Conservation (phyloP, 164 flowering plant species). For the Tinospora cordifolia region DNA sequence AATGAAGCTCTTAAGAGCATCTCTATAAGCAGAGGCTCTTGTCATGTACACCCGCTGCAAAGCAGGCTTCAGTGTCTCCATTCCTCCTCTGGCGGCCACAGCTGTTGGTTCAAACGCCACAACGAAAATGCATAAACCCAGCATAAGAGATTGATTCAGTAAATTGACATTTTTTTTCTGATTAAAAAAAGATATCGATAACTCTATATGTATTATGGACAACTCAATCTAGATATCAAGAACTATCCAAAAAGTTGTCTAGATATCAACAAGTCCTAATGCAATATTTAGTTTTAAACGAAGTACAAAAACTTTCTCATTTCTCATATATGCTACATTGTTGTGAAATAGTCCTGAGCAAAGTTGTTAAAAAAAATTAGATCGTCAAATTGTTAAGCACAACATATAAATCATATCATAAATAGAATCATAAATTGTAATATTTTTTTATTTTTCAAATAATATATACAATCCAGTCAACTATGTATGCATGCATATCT, state of each 20-base stretch:
- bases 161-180: neutral
- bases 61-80: slow-evolving; percentile 86
- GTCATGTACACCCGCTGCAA: slow-evolving; percentile 87
- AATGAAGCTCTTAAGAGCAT: slow-evolving; percentile 77
- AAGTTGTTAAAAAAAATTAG: no score
- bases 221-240: no score
- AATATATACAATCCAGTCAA: no score
- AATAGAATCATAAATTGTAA: no score
- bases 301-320: neutral
- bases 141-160: neutral
- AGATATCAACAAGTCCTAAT: neutral
- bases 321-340: neutral
- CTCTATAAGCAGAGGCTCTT: slow-evolving; percentile 77
- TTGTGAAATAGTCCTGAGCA: neutral
- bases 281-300: neutral
- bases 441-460: no score
- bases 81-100: slow-evolving; percentile 94
- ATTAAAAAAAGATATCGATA: no score
- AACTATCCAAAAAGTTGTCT: neutral
- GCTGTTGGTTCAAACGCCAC: slow-evolving; percentile 32
- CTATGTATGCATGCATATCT: no score
- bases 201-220: no score
- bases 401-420: no score
- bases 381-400: no score
- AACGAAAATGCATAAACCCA: slow-evolving; percentile 1